Evolutionary conservation across 805 yeast species (phyloP).

Genomic region (Danielia reshetovae): DNA sequence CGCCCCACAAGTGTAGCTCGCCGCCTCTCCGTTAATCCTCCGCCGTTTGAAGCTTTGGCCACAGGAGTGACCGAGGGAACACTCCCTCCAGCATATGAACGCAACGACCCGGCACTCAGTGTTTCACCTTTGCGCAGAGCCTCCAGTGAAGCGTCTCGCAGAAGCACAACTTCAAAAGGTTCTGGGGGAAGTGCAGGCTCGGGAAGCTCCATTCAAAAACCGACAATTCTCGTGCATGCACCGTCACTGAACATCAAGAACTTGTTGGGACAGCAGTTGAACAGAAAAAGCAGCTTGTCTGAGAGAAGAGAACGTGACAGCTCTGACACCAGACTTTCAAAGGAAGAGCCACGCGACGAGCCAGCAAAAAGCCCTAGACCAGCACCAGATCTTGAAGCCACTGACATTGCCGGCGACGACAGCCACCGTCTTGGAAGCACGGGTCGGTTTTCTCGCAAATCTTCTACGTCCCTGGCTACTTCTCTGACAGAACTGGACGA

Average conservation of each 20-base stretch:
- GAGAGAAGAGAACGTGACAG: constrained; percentile 1
- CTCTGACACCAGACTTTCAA: too few relatives aligned
- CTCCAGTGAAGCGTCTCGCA: background rate
- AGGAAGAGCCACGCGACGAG: too few relatives aligned
- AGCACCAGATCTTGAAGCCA: too few relatives aligned
- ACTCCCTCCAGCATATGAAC: constrained; percentile 15
- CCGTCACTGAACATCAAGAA: background rate
- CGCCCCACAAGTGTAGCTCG: constrained; percentile 32
- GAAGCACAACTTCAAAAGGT: background rate
- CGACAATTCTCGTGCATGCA: background rate
- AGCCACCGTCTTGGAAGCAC: background rate
- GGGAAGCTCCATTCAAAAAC: background rate
- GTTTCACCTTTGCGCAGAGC: constrained; percentile 11
- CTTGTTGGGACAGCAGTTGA: background rate
- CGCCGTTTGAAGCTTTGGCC: constrained; percentile 45
- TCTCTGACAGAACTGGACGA: constrained; percentile 5
- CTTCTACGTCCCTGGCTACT: constrained; percentile 13
- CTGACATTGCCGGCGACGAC: too few relatives aligned
- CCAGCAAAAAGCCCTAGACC: too few relatives aligned
- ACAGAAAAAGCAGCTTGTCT: too few relatives aligned
- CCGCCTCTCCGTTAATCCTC: constrained; percentile 58
- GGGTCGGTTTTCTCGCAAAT: constrained; percentile 12
- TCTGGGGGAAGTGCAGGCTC: background rate
- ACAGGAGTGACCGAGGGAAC: constrained; percentile 10
- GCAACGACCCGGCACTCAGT: constrained; percentile 3